These are phyloP conservation scores for Tuber umbilicatum DNA, from an alignment of 495 filamentous ascomycete genomes.

Conservation along the genomic window DNA sequence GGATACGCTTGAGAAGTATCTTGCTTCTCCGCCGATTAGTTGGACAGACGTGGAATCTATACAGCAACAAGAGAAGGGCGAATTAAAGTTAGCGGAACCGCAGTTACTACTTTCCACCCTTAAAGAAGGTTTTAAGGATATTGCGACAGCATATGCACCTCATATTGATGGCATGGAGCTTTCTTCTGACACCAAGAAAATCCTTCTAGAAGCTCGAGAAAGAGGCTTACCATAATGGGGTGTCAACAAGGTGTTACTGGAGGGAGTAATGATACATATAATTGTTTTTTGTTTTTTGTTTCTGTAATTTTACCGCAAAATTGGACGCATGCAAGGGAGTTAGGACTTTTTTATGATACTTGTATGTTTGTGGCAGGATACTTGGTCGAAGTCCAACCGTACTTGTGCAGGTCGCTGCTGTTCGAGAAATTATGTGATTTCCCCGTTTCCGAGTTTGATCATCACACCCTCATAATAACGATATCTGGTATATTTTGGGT, in stretches of 20 bases:
- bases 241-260: background rate
- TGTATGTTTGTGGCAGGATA: background rate
- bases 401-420: background rate
- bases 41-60: constrained; percentile 69
- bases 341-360: background rate
- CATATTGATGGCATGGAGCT: constrained; percentile 34
- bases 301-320: background rate
- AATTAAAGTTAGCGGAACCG: constrained; percentile 46
- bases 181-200: constrained; percentile 20
- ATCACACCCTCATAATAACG: background rate
- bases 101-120: constrained; percentile 44
- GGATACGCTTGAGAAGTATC: constrained; percentile 62
- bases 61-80: constrained; percentile 25
- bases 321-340: background rate
- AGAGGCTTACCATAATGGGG: constrained; percentile 21
- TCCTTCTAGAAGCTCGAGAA: constrained; percentile 37
- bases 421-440: background rate
- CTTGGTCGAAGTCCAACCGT: background rate
- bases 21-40: constrained; percentile 54
- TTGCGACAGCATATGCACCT: constrained; percentile 30
- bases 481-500: background rate
- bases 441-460: background rate
- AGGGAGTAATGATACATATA: background rate
- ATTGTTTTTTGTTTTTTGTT: background rate
- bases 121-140: constrained; percentile 33